These are phyloP conservation scores for Cucumis cinereus DNA, from an alignment of 306 rosid species.

Conservation along the genomic window DNA sequence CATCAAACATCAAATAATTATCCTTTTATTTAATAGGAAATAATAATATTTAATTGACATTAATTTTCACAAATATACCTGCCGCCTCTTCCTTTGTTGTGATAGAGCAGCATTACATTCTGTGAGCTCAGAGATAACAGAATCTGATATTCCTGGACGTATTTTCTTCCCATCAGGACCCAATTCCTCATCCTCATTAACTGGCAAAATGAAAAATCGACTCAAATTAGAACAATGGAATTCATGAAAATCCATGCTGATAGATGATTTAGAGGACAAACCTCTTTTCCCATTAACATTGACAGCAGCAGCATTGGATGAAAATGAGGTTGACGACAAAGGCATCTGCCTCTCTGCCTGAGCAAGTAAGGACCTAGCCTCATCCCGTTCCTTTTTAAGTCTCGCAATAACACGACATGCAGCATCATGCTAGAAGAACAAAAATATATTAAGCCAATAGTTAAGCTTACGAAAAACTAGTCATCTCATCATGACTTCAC, in stretches of 20 bases:
- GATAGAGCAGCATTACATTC: slow-evolving; percentile 87
- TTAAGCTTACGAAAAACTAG: not conserved
- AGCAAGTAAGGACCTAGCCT: slow-evolving; percentile 75
- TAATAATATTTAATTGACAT: not conserved
- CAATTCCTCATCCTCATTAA: slow-evolving; percentile 50
- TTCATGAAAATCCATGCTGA: not conserved
- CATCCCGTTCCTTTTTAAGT: slow-evolving; percentile 82
- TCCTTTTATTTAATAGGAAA: not conserved
- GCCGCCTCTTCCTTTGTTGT: slow-evolving; percentile 77
- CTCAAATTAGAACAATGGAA: not conserved
- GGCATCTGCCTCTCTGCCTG: slow-evolving; percentile 75
- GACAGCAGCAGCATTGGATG: slow-evolving; percentile 42
- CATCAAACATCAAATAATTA: not conserved
- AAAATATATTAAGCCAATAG: not conserved
- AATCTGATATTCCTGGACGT: slow-evolving; percentile 58
- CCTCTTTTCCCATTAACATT: slow-evolving; percentile 80
- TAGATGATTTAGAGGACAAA: slow-evolving; percentile 11
- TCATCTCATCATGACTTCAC: not conserved
- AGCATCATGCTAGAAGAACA: slow-evolving; percentile 66
- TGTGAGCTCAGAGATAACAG: slow-evolving; percentile 57
- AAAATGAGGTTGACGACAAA: slow-evolving; percentile 22
- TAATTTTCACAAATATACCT: slow-evolving; percentile 32
- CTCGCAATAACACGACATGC: slow-evolving; percentile 97
- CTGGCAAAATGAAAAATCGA: slow-evolving; percentile 9
- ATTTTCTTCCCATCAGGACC: slow-evolving; percentile 53